These are phyloP conservation scores for Nigrospora osmanthi DNA, from an alignment of 2,329 filamentous ascomycete species.

Conservation along the genomic window DNA sequence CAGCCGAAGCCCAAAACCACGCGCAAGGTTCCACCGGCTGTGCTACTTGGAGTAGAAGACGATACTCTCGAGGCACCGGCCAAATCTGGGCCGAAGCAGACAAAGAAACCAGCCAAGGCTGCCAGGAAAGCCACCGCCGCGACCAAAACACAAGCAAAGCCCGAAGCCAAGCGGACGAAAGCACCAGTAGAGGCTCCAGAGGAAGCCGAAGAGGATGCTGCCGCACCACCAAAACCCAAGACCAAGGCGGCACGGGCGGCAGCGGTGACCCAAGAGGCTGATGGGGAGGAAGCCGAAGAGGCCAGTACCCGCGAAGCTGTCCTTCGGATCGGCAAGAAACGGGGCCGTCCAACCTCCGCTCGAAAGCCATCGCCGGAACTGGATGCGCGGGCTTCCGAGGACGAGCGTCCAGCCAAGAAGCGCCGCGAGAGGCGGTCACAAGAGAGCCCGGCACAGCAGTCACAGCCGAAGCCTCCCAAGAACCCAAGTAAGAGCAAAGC, in stretches of 20 bases:
- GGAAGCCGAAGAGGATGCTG: no score
- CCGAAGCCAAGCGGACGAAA: constrained; percentile 9
- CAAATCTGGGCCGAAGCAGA: no score
- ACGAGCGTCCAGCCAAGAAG: constrained; percentile 23
- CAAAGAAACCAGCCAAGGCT: not conserved
- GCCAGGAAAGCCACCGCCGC: no score
- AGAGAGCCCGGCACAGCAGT: constrained; percentile 34
- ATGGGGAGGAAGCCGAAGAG: constrained; percentile 28
- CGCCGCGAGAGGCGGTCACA: constrained; percentile 22
- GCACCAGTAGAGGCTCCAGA: constrained; percentile 13
- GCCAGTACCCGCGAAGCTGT: constrained; percentile 35
- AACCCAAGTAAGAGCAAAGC: constrained; percentile 3
- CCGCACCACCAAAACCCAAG: no score
- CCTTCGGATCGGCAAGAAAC: constrained; percentile 31
- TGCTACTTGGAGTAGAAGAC: constrained; percentile 3
- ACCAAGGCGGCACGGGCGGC: no score
- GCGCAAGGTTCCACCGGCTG: constrained; percentile 1
- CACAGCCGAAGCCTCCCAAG: constrained; percentile 22
- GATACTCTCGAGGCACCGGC: not conserved
- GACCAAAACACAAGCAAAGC: constrained; percentile 1
- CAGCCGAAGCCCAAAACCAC: constrained; percentile 2
- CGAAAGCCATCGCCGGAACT: constrained; percentile 32
- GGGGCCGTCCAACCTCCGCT: constrained; percentile 27
- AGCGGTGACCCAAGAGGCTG: no score
- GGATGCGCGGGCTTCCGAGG: constrained; percentile 24